These are phyloP conservation scores for Erythrophleum fordii DNA, from an alignment of 306 rosid species.

Conservation along the genomic window DNA sequence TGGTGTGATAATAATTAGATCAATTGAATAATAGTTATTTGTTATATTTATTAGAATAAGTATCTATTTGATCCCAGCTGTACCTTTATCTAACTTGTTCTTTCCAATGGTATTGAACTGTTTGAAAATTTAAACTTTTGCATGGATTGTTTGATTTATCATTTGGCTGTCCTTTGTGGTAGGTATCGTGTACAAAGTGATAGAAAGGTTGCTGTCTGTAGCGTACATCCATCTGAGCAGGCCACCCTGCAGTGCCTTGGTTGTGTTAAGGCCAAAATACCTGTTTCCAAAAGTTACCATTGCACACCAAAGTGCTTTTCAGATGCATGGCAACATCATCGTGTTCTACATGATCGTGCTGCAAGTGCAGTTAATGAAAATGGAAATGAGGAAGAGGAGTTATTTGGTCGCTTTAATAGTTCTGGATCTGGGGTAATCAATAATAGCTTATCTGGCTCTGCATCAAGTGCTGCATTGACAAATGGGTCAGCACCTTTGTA, in stretches of 20 bases:
- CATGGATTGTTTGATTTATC: constrained; percentile 20
- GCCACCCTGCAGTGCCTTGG: constrained; percentile 98
- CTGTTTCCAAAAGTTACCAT: constrained; percentile 90
- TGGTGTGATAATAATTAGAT: constrained; percentile 8
- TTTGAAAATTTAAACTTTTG: not conserved
- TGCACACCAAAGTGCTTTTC: constrained; percentile 98
- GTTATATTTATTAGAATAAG: constrained; percentile 7
- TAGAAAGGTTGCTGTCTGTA: constrained; percentile 87
- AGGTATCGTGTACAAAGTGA: constrained; percentile 98
- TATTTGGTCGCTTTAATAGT: constrained; percentile 80
- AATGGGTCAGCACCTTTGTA: constrained; percentile 83
- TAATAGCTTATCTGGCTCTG: constrained; percentile 66
- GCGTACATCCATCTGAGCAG: constrained; percentile 94
- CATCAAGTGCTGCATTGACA: constrained; percentile 71
- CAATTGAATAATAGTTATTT: constrained; percentile 5
- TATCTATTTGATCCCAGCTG: constrained; percentile 1
- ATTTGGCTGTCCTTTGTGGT: constrained; percentile 37
- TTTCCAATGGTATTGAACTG: not conserved
- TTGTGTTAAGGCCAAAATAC: constrained; percentile 90
- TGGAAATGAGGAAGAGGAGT: constrained; percentile 95
- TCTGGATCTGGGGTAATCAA: constrained; percentile 68
- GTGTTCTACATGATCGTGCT: constrained; percentile 97
- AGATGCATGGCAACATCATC: constrained; percentile 99
- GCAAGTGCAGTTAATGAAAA: constrained; percentile 93
- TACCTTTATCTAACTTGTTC: not conserved